Evolutionary conservation across 768 basidiomycete species (phyloP).

Genomic region (Suillus ampliporus): DNA sequence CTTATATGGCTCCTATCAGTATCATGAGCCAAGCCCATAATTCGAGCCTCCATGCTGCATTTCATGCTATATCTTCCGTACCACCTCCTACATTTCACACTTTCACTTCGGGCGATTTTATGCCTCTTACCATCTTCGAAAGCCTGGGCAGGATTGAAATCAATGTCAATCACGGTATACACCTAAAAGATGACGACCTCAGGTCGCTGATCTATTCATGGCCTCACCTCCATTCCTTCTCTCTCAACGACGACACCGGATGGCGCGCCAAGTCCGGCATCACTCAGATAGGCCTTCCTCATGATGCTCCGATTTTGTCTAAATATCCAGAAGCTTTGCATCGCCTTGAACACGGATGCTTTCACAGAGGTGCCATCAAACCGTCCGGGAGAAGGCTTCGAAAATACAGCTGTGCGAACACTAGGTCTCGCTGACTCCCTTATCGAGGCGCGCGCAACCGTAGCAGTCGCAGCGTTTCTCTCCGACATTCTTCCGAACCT

Average conservation of each 20-base stretch:
- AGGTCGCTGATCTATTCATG: not conserved
- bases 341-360: conserved; percentile 7
- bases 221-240: conserved; percentile 8
- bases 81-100: not conserved
- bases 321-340: conserved; percentile 5
- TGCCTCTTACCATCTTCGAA: conserved; percentile 9
- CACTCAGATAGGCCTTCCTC: conserved; percentile 6
- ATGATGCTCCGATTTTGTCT: conserved; percentile 7
- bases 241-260: conserved; percentile 4
- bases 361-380: conserved; percentile 4
- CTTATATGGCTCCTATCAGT: not conserved
- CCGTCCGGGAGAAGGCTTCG: not conserved
- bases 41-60: not conserved
- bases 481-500: conserved; percentile 11
- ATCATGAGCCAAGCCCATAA: not conserved
- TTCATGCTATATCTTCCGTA: not conserved
- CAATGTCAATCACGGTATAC: conserved; percentile 7
- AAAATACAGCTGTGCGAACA: not conserved
- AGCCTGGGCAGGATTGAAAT: conserved; percentile 6
- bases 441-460: not conserved
- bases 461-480: conserved; percentile 12
- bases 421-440: conserved; percentile 6
- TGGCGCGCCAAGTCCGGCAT: conserved; percentile 10
- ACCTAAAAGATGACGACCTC: not conserved
- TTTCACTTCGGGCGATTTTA: conserved; percentile 4